Conservation (phyloP, 148 eudicot genomes). For the Talinum fruticosum region DNA sequence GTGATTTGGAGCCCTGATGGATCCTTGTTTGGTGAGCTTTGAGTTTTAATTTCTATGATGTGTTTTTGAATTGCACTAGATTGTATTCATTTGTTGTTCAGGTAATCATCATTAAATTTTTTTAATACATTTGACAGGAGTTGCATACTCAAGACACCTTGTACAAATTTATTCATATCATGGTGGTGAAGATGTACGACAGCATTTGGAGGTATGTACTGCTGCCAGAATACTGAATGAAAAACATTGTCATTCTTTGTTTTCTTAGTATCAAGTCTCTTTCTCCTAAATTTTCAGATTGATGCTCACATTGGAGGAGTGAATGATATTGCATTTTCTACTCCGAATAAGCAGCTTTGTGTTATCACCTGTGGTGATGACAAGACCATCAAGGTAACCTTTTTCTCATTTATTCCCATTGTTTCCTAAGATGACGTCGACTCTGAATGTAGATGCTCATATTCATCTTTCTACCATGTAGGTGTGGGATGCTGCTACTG, state of each 20-base stretch:
- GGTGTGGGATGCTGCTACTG: conserved; percentile 88
- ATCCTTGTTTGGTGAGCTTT: conserved; percentile 62
- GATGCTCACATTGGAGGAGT: conserved; percentile 93
- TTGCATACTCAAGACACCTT: conserved; percentile 81
- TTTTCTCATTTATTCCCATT: not conserved
- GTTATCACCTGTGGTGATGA: conserved; percentile 94
- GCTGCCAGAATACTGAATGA: not conserved
- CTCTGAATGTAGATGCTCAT: not conserved
- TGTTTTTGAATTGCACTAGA: not conserved
- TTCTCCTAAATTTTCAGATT: conserved; percentile 39
- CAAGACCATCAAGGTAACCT: conserved; percentile 70
- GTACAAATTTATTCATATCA: conserved; percentile 82
- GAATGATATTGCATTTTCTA: conserved; percentile 85
- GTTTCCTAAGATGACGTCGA: not conserved
- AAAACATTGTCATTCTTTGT: not conserved
- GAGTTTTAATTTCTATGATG: not conserved
- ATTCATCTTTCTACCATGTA: conserved; percentile 16
- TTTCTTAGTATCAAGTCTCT: not conserved
- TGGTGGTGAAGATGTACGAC: conserved; percentile 54
- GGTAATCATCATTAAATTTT: not conserved
- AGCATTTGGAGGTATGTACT: conserved; percentile 67
- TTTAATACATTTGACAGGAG: conserved; percentile 43
- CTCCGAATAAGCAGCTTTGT: conserved; percentile 72
- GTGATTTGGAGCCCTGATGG: conserved; percentile 97
- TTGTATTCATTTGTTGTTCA: not conserved